Percentiles rank a stretch among this genome's conserved stretches.
Conservation (phyloP, 2,329 filamentous ascomycete genomes). For the Alternaria consortialis region DNA sequence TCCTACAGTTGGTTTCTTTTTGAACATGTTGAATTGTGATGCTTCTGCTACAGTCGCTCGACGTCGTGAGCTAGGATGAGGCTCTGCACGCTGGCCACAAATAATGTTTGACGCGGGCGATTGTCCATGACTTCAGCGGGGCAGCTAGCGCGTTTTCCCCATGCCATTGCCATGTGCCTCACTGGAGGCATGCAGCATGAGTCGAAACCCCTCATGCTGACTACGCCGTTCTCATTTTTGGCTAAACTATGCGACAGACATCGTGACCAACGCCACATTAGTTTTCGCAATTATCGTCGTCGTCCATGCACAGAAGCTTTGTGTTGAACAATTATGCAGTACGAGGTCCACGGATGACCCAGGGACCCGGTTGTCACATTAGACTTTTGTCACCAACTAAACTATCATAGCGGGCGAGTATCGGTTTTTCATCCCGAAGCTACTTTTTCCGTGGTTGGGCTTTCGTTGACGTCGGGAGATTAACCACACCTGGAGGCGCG, state of each 20-base stretch:
- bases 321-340: background rate
- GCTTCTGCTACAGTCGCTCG: background rate
- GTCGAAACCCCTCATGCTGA: background rate
- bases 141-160: conserved; percentile 11
- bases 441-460: conserved; percentile 5
- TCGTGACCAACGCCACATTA: background rate
- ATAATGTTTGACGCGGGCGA: background rate
- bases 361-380: conserved; percentile 8
- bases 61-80: background rate
- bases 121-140: conserved; percentile 27
- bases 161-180: background rate
- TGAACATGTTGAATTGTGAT: conserved; percentile 62
- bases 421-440: background rate
- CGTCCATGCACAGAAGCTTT: background rate
- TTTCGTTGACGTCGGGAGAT: background rate
- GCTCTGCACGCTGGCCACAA: background rate
- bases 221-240: background rate
- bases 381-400: background rate
- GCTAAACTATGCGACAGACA: background rate
- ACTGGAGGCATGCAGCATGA: background rate
- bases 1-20: conserved; percentile 68
- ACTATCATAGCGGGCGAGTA: background rate
- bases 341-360: conserved; percentile 2
- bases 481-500: background rate
- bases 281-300: background rate